These are phyloP conservation scores for Pseudonitzschia delicatissima DNA, from an alignment of 108 stramenopile genomes.

Conservation along the genomic window DNA sequence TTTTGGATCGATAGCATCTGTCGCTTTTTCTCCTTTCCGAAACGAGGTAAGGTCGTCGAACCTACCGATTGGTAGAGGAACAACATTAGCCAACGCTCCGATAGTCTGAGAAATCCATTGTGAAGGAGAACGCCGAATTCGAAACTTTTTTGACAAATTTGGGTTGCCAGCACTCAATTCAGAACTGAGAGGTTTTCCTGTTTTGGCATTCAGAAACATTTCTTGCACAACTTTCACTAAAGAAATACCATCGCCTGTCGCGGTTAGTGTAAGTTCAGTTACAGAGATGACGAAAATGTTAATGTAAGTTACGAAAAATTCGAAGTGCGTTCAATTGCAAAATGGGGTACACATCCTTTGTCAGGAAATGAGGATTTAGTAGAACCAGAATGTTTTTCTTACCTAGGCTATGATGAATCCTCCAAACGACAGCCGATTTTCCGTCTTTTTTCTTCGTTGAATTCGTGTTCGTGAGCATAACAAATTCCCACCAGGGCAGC, in stretches of 20 bases:
- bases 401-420: neutral
- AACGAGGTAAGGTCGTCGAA: neutral
- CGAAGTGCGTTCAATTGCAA: too few relatives aligned
- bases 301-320: too few relatives aligned
- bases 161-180: neutral
- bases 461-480: neutral
- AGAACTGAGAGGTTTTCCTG: neutral
- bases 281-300: too few relatives aligned
- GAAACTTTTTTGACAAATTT: neutral
- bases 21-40: neutral
- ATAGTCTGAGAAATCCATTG: neutral
- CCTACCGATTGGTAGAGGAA: neutral
- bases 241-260: neutral
- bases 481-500: neutral
- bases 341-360: too few relatives aligned
- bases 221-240: neutral
- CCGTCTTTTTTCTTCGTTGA: neutral
- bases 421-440: neutral
- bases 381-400: too few relatives aligned
- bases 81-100: neutral
- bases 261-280: too few relatives aligned
- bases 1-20: neutral
- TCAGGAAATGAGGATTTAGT: too few relatives aligned
- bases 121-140: neutral
- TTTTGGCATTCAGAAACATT: neutral